A percentile compares a stretch with the other conserved stretches of the same genome.
Evolutionary conservation across 768 basidiomycete genomes (phyloP).

Genomic region (Leccinum subgranulosum): DNA sequence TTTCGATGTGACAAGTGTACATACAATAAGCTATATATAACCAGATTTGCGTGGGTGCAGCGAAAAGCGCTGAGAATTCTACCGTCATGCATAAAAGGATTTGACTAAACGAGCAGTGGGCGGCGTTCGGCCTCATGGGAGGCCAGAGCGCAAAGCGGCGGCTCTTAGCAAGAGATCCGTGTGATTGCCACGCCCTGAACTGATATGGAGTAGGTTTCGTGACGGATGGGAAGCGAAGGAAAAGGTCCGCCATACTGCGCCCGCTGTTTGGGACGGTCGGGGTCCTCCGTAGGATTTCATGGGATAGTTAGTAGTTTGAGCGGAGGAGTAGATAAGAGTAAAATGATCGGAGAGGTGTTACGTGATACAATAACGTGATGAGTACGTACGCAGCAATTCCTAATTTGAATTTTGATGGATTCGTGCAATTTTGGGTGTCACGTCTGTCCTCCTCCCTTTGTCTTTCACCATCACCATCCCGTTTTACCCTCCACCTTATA

Average conservation of each 20-base stretch:
- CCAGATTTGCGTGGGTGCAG: background rate
- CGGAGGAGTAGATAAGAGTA: constrained; percentile 11
- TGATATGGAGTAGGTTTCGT: background rate
- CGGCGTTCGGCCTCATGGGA: background rate
- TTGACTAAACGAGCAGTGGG: background rate
- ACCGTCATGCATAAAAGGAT: background rate
- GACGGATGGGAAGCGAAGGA: constrained; percentile 5
- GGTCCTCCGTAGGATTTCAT: background rate
- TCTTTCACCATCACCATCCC: constrained; percentile 22
- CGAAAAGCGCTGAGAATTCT: constrained; percentile 5
- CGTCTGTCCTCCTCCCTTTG: constrained; percentile 22
- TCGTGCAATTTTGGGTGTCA: constrained; percentile 30
- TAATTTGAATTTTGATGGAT: constrained; percentile 34
- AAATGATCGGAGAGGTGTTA: constrained; percentile 28
- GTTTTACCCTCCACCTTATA: constrained; percentile 11
- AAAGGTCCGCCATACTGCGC: background rate
- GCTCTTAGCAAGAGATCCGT: background rate
- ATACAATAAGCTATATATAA: background rate
- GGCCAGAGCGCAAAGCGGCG: background rate
- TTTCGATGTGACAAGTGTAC: background rate
- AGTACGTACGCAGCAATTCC: constrained; percentile 27
- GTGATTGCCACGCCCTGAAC: background rate
- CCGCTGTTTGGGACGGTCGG: background rate
- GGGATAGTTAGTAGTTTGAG: background rate
- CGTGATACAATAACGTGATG: constrained; percentile 28